These are phyloP conservation scores for Sugiyamaella americana DNA, from an alignment of 805 yeast species.

Conservation along the genomic window DNA sequence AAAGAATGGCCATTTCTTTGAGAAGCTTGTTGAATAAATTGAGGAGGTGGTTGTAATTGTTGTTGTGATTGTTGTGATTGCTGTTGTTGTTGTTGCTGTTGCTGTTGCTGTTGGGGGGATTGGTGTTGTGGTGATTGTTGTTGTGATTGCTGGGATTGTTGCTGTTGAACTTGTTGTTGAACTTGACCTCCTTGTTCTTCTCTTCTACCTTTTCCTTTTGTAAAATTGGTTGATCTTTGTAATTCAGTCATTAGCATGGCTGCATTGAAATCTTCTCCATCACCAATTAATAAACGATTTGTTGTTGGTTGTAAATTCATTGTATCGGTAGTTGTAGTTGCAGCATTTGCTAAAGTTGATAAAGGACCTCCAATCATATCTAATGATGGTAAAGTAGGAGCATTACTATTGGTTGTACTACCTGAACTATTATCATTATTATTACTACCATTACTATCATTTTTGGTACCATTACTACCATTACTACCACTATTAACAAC, in stretches of 20 bases:
- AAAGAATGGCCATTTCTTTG: not conserved
- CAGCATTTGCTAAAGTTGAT: constrained; percentile 12
- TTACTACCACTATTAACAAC: not conserved
- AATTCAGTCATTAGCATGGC: constrained; percentile 24
- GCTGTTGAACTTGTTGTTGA: not conserved
- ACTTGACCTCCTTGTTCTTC: not conserved
- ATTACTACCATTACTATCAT: too few relatives aligned
- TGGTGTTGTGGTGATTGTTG: constrained; percentile 7
- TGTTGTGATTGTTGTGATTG: constrained; percentile 3
- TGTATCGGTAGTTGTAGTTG: constrained; percentile 2
- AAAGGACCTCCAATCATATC: constrained; percentile 1
- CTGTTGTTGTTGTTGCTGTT: not conserved
- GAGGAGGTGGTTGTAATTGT: constrained; percentile 5
- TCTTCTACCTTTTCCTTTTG: not conserved
- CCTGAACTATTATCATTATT: not conserved
- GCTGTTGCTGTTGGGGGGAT: constrained; percentile 1
- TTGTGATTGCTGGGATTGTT: constrained; percentile 4
- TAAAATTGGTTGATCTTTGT: constrained; percentile 16
- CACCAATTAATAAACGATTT: constrained; percentile 1
- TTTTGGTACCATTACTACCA: not conserved
- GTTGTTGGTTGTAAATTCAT: constrained; percentile 1
- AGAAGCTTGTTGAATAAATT: not conserved
- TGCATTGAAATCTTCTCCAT: constrained; percentile 20
- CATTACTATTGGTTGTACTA: not conserved
- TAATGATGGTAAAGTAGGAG: not conserved